These are phyloP conservation scores for Capronia coronata DNA, from an alignment of 2,329 filamentous ascomycete genomes.

Conservation along the genomic window DNA sequence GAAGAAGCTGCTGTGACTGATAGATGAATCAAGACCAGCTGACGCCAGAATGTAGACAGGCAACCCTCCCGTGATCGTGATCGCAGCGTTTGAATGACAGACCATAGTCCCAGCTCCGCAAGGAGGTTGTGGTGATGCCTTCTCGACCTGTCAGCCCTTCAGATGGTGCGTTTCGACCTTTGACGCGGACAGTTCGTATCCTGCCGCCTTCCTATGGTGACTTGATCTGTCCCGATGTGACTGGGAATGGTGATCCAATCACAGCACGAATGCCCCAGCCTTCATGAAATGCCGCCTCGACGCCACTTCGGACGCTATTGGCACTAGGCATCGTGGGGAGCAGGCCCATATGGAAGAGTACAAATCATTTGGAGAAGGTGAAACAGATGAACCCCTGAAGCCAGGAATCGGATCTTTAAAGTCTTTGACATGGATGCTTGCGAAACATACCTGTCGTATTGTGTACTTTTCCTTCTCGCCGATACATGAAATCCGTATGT, in stretches of 20 bases:
- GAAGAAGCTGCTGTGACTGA: too few relatives aligned
- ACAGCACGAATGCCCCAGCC: background rate
- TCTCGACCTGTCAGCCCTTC: conserved; percentile 1
- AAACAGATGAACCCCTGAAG: conserved; percentile 8
- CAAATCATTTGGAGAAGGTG: background rate
- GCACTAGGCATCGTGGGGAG: background rate
- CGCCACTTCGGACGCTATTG: background rate
- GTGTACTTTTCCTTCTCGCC: background rate
- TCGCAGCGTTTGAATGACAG: too few relatives aligned
- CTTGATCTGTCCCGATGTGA: background rate
- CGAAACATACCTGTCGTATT: background rate
- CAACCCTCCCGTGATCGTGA: too few relatives aligned
- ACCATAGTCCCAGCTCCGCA: too few relatives aligned
- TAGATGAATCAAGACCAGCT: too few relatives aligned
- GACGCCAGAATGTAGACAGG: background rate
- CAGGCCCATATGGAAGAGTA: background rate
- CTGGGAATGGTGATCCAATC: conserved; percentile 2
- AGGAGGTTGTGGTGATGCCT: background rate
- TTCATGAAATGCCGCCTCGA: background rate
- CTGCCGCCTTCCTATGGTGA: background rate
- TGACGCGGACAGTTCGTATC: conserved; percentile 7
- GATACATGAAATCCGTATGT: conserved; percentile 2
- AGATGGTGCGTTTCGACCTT: too few relatives aligned
- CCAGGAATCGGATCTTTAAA: too few relatives aligned
- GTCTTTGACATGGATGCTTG: too few relatives aligned